Conservation (phyloP, 2,329 filamentous ascomycete species). For the Coleophoma crateriformis region DNA sequence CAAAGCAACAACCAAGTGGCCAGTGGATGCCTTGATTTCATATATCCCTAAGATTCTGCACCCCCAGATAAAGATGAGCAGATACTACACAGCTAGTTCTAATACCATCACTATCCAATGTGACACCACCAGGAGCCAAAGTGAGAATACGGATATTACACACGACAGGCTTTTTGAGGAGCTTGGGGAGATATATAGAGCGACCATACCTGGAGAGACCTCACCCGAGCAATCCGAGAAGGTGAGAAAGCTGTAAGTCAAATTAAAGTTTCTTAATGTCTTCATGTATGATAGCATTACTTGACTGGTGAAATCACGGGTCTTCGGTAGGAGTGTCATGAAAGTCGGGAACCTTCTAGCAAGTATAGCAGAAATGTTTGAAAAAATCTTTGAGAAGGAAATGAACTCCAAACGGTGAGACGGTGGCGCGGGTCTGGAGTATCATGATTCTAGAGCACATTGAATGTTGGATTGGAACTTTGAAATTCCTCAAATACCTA, state of each 20-base stretch:
- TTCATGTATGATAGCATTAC: no score
- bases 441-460: no score
- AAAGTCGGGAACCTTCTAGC: no score
- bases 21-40: conserved; percentile 13
- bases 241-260: conserved; percentile 35
- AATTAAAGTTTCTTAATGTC: background rate
- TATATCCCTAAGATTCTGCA: conserved; percentile 22
- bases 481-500: no score
- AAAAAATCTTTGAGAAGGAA: no score
- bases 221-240: conserved; percentile 47
- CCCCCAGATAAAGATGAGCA: conserved; percentile 14
- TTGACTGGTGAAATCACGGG: no score
- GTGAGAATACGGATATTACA: conserved; percentile 21
- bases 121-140: conserved; percentile 19
- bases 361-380: no score
- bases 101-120: conserved; percentile 24
- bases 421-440: no score
- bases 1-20: conserved; percentile 26
- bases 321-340: no score
- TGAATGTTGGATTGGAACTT: no score
- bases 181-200: conserved; percentile 20
- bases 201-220: conserved; percentile 22
- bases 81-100: conserved; percentile 21
- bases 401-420: no score
- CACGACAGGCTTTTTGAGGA: conserved; percentile 20